Conservation (phyloP, 257 asterid species). For the Petunia secreta region DNA sequence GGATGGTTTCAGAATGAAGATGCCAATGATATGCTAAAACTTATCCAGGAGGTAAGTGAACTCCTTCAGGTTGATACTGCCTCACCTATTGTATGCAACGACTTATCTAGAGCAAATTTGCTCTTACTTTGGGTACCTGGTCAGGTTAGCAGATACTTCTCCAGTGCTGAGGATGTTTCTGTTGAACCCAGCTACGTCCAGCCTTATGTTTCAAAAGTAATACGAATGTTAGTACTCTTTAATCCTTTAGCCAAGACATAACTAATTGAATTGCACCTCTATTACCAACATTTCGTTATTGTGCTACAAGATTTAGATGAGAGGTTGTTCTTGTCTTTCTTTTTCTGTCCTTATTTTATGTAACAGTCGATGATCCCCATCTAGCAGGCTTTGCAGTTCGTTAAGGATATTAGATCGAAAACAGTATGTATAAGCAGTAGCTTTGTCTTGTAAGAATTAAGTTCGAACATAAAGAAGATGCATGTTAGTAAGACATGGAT, state of each 20-base stretch:
- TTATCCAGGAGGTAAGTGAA: slow-evolving; percentile 23
- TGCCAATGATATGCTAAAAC: background rate
- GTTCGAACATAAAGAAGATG: background rate
- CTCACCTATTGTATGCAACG: background rate
- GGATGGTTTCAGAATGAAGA: slow-evolving; percentile 28
- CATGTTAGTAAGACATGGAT: background rate
- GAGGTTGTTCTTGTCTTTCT: background rate
- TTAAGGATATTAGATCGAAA: background rate
- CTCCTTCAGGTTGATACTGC: background rate
- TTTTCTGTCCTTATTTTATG: background rate
- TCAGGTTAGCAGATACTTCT: slow-evolving; percentile 24
- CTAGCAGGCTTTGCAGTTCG: background rate
- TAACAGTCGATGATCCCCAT: background rate
- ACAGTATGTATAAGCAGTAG: background rate
- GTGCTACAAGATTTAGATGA: background rate
- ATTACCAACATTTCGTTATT: background rate
- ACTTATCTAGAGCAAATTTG: background rate
- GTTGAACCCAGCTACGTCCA: slow-evolving; percentile 10
- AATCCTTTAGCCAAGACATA: background rate
- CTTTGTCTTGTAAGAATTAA: background rate
- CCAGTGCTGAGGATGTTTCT: slow-evolving; percentile 13
- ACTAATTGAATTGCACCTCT: slow-evolving; percentile 16
- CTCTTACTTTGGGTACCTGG: background rate
- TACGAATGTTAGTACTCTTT: slow-evolving; percentile 23
- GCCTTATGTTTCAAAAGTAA: slow-evolving; percentile 17